Percentiles rank a stretch among this genome's conserved stretches.
These are phyloP conservation scores for Salmacisia buchloeana DNA, from an alignment of 1,284 basidiomycete species.

Conservation along the genomic window DNA sequence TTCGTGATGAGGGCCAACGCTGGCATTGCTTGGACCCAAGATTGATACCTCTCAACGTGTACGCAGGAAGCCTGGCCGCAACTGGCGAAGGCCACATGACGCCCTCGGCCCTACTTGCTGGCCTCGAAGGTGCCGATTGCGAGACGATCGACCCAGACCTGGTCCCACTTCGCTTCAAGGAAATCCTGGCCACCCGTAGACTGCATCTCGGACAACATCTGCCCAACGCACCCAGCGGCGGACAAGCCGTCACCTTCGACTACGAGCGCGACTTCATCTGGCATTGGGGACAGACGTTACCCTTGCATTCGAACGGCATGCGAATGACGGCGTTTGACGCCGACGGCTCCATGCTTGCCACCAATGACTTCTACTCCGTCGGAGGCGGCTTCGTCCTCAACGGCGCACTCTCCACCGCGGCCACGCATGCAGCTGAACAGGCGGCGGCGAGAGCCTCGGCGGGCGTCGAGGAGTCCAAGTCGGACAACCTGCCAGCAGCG, in stretches of 20 bases:
- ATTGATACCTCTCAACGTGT: background rate
- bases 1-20: too few species aligned
- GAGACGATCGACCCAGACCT: constrained; percentile 77
- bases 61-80: constrained; percentile 52
- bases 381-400: constrained; percentile 48
- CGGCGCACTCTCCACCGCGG: constrained; percentile 34
- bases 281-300: constrained; percentile 65
- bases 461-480: background rate
- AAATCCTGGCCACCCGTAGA: constrained; percentile 63
- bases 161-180: constrained; percentile 62
- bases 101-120: constrained; percentile 83
- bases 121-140: constrained; percentile 66
- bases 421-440: background rate
- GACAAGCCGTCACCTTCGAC: constrained; percentile 64
- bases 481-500: background rate
- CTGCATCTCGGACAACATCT: constrained; percentile 62
- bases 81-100: constrained; percentile 88
- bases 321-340: constrained; percentile 78
- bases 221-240: constrained; percentile 11
- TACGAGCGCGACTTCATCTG: constrained; percentile 85
- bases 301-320: constrained; percentile 62
- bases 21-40: background rate
- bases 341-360: constrained; percentile 78
- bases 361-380: constrained; percentile 78
- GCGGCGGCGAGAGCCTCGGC: background rate